Evolutionary conservation across 2,329 filamentous ascomycete species (phyloP).

Genomic region (Bipolaris cookei): DNA sequence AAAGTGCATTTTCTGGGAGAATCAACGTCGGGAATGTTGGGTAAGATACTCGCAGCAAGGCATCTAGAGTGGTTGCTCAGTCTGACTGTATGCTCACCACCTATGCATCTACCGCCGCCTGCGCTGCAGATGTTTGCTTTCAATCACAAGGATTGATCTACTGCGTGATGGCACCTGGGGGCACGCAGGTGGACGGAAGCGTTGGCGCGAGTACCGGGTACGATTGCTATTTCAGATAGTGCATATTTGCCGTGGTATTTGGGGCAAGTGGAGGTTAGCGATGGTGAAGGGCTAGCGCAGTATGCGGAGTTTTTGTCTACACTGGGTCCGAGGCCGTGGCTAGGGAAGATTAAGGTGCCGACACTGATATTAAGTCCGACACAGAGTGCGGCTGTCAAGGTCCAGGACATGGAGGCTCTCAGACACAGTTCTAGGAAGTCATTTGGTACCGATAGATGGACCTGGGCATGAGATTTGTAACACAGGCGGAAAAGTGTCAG

Average conservation of each 20-base stretch:
- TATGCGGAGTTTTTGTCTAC: constrained; percentile 45
- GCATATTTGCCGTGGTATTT: constrained; percentile 45
- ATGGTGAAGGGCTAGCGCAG: constrained; percentile 42
- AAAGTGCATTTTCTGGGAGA: constrained; percentile 48
- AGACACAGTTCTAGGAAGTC: constrained; percentile 24
- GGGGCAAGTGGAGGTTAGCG: constrained; percentile 33
- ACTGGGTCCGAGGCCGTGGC: constrained; percentile 40
- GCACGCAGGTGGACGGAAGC: constrained; percentile 43
- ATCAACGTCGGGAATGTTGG: constrained; percentile 44
- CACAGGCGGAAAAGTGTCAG: constrained; percentile 37
- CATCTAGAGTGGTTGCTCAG: constrained; percentile 39
- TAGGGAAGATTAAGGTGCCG: constrained; percentile 37
- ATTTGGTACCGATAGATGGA: constrained; percentile 36
- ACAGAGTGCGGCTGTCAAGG: constrained; percentile 40
- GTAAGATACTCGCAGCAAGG: constrained; percentile 43
- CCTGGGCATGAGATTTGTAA: constrained; percentile 48
- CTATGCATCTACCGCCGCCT: constrained; percentile 35
- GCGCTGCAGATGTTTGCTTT: constrained; percentile 44
- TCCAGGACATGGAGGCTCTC: constrained; percentile 38
- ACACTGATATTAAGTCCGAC: constrained; percentile 45
- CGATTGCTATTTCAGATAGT: constrained; percentile 36
- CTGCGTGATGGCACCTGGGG: constrained; percentile 40
- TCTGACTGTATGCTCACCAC: constrained; percentile 43
- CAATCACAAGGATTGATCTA: constrained; percentile 34
- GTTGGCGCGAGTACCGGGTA: constrained; percentile 38